Evolutionary conservation across 139 green algal species (phyloP), one percentile per base, ranked within the genome.

Genomic region (Chlorella sp.): DNA sequence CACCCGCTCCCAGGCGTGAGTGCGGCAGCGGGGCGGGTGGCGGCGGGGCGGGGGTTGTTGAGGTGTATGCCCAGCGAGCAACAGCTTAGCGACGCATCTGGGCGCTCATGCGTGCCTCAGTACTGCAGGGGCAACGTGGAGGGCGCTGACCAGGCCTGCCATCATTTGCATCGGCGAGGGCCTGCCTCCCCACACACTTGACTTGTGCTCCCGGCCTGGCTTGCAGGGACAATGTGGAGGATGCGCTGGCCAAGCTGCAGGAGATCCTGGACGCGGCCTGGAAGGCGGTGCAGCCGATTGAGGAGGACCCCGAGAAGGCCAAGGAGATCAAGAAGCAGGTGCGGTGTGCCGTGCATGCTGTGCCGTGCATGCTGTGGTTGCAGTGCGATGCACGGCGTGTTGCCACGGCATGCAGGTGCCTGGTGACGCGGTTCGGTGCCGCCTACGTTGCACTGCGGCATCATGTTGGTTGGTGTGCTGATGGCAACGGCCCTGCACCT

Each of bases 221-320:
- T 46, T 40, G 82, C 93, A 98, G 95, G 19, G 92, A 93, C 72
- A 98, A 98, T 83, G 72, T 98, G 60, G 94, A 98, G 14, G 96
- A 98, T 80, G 95, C 94, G 0, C 87, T 98, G 43, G 79, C 88
- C 19, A 98, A 98, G 90, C 78, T 98, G 65, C 96, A 98, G 85
- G 89, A 83, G 34, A 97, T 96, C 38, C 78, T 98, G 17, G 92
- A 98, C 60, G 75, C 84, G 2, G 96, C 93, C 32, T 93, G 96
- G 46, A 89, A 96, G 68, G 87, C 92, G 32, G 86, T 96, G 2
- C 93, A 92, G 44, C 91, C 91, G 7, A 94, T 93, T 54, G 93
- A 96, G 79, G 86, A 89, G 8, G 94, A 98, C 84, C 91, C 92
- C 0, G 94, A 93, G 67, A 98, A 98, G 84, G 88, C 91, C 78